These are phyloP conservation scores for Sphaerulina musiva DNA, from an alignment of 2,329 filamentous ascomycete species.

Conservation along the genomic window DNA sequence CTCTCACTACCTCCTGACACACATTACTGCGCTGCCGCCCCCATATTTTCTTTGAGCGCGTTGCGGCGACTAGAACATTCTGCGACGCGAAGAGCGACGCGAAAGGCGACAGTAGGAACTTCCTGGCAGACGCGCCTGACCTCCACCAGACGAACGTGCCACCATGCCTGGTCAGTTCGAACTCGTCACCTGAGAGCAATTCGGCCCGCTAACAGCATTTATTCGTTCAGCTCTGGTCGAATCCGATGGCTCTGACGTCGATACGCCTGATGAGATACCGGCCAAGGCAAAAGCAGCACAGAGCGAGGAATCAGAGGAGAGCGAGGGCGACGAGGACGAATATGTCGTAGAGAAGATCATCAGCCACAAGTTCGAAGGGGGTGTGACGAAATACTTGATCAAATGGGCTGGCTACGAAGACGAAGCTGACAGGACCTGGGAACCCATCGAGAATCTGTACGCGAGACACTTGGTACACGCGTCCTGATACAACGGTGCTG, in stretches of 20 bases:
- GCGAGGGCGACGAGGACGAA: constrained; percentile 45
- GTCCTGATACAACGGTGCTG: neutral
- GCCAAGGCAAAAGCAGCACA: constrained; percentile 19
- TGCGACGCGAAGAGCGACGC: neutral
- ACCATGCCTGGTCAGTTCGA: constrained; percentile 4
- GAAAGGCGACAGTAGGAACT: neutral
- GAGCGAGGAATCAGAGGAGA: constrained; percentile 31
- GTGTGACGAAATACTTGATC: constrained; percentile 57
- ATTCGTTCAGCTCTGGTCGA: constrained; percentile 38
- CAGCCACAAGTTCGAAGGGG: constrained; percentile 56
- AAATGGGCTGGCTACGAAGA: constrained; percentile 77
- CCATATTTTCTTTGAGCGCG: neutral
- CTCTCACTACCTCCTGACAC: neutral
- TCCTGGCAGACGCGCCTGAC: neutral
- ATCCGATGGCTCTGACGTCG: constrained; percentile 31
- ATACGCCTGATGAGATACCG: constrained; percentile 28
- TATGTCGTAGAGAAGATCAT: constrained; percentile 70
- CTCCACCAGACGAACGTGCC: neutral
- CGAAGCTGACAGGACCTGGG: constrained; percentile 68
- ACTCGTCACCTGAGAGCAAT: neutral
- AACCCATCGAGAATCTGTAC: constrained; percentile 66
- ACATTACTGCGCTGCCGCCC: neutral
- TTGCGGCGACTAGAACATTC: neutral
- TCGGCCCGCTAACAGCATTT: neutral
- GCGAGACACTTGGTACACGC: constrained; percentile 18